Evolutionary conservation across 2,329 filamentous ascomycete genomes (phyloP), one percentile per base, ranked within the genome.

Genomic region (Penicillium sp.): DNA sequence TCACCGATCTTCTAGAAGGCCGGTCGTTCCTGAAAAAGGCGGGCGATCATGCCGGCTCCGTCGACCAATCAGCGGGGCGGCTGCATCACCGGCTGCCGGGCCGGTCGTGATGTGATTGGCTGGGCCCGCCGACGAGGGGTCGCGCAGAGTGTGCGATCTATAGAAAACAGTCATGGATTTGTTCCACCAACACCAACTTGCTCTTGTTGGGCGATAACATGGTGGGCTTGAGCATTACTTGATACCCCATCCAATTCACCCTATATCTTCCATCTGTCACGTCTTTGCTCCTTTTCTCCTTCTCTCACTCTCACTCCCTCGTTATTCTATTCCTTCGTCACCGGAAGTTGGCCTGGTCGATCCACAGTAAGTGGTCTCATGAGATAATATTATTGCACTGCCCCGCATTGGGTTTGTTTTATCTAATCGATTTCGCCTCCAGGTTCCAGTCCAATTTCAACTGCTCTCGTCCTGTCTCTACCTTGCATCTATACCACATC

Each of bases 341-440:
- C 39, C 39, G 39, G 39, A 18, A 33, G 30, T 42, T 23, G 21
- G 34, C 32, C 41, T 49, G 32, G 12, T 39, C 43, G 52, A 52
- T 57, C 57, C 59, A 61, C 60, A 49, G 60, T 62, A 55, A 51
- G 60, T 62, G 24, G 37, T 44, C 40, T 51, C 48, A 44, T 27
- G 36, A 21, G 12, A 29, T 27, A 42, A 46, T 33, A 20, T 50
- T 48, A 37, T 42, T 49, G 32, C 42, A 53, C 49, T 58, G 56
- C 60, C 60, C 60, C 60, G 59, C 59, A 59, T 53, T 49, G 17
- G 21, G 45, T 49, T 45, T 51, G n/a, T 44, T 55, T 49, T 49
- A 51, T 55, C 54, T 58, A 61, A 61, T 54, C 46, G 21, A 42
- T 42, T 26, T 37, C n/a, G 13, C 15, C 20, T 36, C 34, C 23